phyloP scores from a whole-genome alignment of 441 rosid species.

The Corymbia citriodora region DNA sequence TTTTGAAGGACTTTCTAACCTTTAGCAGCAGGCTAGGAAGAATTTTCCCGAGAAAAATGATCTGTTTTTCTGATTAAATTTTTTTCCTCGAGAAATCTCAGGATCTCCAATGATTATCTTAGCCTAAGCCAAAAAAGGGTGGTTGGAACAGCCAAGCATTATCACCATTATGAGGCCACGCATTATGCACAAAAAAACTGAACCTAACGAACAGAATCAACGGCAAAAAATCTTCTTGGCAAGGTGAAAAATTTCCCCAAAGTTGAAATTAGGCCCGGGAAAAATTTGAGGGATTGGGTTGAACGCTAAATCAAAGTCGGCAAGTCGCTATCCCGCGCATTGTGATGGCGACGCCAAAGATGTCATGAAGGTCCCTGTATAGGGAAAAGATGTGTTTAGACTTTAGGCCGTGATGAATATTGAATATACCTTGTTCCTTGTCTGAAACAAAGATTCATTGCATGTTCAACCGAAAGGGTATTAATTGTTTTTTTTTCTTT shows the following conservation, averaged over 20 bases:
- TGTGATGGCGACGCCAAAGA: neutral
- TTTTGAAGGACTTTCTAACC: neutral
- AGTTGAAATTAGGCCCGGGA: neutral
- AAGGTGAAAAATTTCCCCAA: neutral
- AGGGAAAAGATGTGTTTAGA: neutral
- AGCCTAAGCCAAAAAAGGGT: neutral
- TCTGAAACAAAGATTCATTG: neutral
- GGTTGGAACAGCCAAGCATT: neutral
- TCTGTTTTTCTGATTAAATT: neutral
- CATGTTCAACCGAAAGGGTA: neutral
- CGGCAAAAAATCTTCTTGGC: neutral
- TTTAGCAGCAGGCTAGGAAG: neutral
- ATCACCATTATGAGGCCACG: neutral
- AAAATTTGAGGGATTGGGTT: neutral
- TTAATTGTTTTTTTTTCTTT: neutral
- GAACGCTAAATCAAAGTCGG: neutral
- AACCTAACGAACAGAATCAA: neutral
- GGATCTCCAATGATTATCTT: neutral
- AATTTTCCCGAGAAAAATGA: neutral
- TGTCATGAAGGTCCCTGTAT: neutral
- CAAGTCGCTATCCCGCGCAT: neutral
- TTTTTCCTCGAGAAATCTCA: neutral
- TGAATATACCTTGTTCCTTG: neutral
- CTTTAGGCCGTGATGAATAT: neutral
- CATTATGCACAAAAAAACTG: neutral